Conservation (phyloP, 2,329 filamentous ascomycete species). For the Fusarium penzigii region DNA sequence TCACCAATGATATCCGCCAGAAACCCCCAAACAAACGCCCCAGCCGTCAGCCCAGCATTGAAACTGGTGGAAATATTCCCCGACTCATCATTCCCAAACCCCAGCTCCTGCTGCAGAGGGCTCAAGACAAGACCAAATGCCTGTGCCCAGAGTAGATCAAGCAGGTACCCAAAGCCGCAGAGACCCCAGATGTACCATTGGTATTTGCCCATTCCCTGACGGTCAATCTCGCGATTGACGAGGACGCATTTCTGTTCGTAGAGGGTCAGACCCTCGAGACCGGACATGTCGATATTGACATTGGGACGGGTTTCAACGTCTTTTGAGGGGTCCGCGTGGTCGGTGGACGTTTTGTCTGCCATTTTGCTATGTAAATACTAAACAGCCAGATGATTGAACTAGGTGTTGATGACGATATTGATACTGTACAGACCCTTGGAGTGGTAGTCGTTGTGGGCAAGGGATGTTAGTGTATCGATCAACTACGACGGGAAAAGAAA, state of each 20-base stretch:
- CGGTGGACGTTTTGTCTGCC: not conserved
- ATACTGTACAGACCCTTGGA: too few species aligned
- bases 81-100: slow-evolving; percentile 42
- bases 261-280: slow-evolving; percentile 29
- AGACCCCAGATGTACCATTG: slow-evolving; percentile 54
- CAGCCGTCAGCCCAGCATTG: slow-evolving; percentile 54
- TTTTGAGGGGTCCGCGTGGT: not conserved
- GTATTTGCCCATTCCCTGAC: slow-evolving; percentile 53
- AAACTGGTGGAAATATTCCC: slow-evolving; percentile 56
- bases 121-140: slow-evolving; percentile 56
- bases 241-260: slow-evolving; percentile 39
- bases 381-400: too few species aligned
- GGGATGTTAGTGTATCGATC: too few species aligned
- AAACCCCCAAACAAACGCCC: slow-evolving; percentile 57
- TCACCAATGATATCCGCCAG: slow-evolving; percentile 51
- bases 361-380: too few species aligned
- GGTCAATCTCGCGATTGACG: slow-evolving; percentile 47
- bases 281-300: not conserved
- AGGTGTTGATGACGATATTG: too few species aligned
- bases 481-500: too few species aligned
- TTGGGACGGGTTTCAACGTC: not conserved
- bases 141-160: slow-evolving; percentile 60
- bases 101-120: slow-evolving; percentile 57
- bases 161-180: slow-evolving; percentile 55
- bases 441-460: too few species aligned